These are phyloP conservation scores for Tilletiopsis washingtonensis DNA, from an alignment of 1,284 basidiomycete genomes.

Conservation along the genomic window DNA sequence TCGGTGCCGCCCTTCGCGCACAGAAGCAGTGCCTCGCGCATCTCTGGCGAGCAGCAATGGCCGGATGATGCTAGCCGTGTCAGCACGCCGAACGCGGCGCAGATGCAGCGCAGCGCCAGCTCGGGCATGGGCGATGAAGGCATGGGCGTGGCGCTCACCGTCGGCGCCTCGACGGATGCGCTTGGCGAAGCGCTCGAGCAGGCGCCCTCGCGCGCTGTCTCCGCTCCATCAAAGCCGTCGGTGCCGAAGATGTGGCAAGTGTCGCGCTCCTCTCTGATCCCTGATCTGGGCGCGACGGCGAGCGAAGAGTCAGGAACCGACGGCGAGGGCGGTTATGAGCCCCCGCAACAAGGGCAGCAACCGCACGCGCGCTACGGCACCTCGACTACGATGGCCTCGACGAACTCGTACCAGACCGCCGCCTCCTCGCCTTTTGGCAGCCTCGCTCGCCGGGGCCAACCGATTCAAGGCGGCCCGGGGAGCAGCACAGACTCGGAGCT, in stretches of 20 bases:
- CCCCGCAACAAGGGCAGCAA: neutral
- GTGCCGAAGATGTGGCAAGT: constrained; percentile 5
- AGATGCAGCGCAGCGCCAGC: neutral
- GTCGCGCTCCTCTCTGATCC: neutral
- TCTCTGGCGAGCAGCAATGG: neutral
- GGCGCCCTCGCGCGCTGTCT: neutral
- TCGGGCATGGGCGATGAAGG: neutral
- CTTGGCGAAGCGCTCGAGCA: neutral
- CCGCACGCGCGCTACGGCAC: neutral
- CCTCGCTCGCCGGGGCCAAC: too few species aligned
- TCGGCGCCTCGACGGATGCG: neutral
- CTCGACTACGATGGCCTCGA: neutral
- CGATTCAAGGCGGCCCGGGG: too few species aligned
- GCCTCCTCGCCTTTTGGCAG: too few species aligned
- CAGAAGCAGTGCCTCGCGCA: neutral
- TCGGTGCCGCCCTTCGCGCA: neutral
- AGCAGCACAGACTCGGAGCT: too few species aligned
- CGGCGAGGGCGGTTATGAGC: neutral
- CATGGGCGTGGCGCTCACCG: neutral
- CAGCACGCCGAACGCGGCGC: neutral
- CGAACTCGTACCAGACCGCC: neutral
- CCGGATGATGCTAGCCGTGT: neutral
- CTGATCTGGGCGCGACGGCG: neutral
- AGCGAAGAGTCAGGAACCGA: neutral
- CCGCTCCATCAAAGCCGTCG: too few species aligned